Conservation (phyloP, 176 grass and related monocot genomes). For the Rhipidocladum racemiflorum region DNA sequence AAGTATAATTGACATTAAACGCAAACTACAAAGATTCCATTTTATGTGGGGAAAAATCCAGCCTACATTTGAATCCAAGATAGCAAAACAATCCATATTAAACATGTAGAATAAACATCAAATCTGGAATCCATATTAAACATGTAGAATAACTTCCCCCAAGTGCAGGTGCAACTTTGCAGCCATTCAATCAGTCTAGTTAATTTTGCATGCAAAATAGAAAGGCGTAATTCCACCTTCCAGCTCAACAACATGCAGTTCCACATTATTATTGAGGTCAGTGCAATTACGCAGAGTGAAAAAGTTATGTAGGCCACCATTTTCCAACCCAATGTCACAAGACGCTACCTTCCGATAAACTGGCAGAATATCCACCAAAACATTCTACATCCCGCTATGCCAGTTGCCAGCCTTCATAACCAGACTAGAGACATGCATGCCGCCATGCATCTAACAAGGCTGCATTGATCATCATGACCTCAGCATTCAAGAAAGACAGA, state of each 20-base stretch:
- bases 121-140: background rate
- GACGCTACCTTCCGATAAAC: background rate
- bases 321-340: background rate
- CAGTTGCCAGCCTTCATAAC: background rate
- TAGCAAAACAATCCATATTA: background rate
- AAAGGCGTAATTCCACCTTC: background rate
- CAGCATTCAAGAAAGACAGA: background rate
- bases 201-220: background rate
- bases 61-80: background rate
- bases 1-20: background rate
- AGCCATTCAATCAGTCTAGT: background rate
- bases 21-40: background rate
- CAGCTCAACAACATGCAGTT: background rate
- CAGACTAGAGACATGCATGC: background rate
- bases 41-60: background rate
- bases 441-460: background rate
- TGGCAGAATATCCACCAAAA: constrained; percentile 11
- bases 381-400: background rate
- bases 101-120: background rate
- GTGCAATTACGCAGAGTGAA: background rate
- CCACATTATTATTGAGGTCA: background rate
- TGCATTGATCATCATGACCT: background rate
- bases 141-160: background rate
- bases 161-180: background rate
- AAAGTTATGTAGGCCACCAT: background rate